Evolutionary conservation across 2,329 filamentous ascomycete genomes (phyloP).

Genomic region (Penicillium paneum): DNA sequence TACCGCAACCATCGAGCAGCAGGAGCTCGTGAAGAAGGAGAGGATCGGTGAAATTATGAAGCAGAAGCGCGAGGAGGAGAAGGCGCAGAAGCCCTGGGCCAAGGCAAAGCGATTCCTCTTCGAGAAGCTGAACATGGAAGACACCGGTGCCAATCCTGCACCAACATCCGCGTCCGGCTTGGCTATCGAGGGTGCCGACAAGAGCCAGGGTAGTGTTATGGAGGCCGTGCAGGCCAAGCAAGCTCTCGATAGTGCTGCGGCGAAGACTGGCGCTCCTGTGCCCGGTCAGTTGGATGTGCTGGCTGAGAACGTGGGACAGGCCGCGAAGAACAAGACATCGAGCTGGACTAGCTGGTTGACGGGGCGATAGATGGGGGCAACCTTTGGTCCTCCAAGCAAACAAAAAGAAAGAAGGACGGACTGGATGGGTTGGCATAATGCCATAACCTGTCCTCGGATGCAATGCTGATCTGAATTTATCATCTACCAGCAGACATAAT

Average conservation of each 20-base stretch:
- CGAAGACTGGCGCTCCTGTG: conserved; percentile 15
- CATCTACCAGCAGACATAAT: neutral
- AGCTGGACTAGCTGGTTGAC: conserved; percentile 43
- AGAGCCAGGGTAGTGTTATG: conserved; percentile 27
- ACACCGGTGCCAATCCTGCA: conserved; percentile 16
- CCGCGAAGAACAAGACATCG: conserved; percentile 35
- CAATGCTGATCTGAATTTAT: neutral
- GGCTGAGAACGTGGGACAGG: conserved; percentile 36
- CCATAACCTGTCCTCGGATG: neutral
- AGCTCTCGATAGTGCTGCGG: conserved; percentile 29
- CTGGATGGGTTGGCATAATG: neutral
- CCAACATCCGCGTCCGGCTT: conserved; percentile 6
- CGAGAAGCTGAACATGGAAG: conserved; percentile 39
- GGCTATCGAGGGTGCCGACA: conserved; percentile 9
- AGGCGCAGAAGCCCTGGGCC: conserved; percentile 38
- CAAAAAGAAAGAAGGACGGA: conserved; percentile 4
- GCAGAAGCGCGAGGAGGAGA: conserved; percentile 40
- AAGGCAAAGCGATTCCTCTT: conserved; percentile 40
- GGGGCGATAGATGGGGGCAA: conserved; percentile 28
- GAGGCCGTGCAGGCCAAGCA: conserved; percentile 40
- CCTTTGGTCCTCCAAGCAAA: neutral
- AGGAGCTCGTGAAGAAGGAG: conserved; percentile 46
- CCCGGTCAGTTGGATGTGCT: conserved; percentile 36
- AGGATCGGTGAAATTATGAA: conserved; percentile 43
- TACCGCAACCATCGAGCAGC: conserved; percentile 39